Base-by-base conservation (phyloP, 2,329 filamentous ascomycete species). In the Penicillium vulpinum region DNA sequence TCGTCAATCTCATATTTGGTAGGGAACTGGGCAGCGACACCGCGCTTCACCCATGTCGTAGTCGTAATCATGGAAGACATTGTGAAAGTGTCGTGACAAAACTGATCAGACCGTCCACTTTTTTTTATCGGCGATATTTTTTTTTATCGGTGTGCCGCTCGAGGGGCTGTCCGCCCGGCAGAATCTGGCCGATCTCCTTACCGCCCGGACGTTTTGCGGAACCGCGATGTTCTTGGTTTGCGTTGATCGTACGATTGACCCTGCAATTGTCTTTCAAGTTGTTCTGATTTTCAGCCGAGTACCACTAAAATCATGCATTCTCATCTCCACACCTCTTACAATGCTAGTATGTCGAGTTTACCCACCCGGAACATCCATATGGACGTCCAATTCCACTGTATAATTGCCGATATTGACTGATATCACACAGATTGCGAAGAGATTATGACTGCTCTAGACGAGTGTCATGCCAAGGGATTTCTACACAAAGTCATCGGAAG, bases 381-480 rank as follows among this genome's bases (percentile, higher is more conserved):
- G 39, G 22, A 29, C 55, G 36, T 28, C 22, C 11, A 5, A 28
- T 49, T 21, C 16, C 31, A 5, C 18, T 51, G 9, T 9, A 33
- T 33, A 16, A 31, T 15, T 31, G 43, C 26, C 21, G 24, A 29
- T 43, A 57, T 50, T 62, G 58, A 59, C 22, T 28, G 26, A 18
- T 21, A 16, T 22, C n/a, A 38, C 38, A 45, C 50, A 99, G 94
- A 89, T 70, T 99, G 94, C 83, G 91, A 93, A 76, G 92, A 96
- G 66, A 86, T 99, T 74, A 96, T 97, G 86, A 88, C 82, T 49
- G 89, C 90, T 46, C 90, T 99, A 65, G 94, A 97, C 70, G 91
- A 97, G 80, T 99, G 94, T 79, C 94, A 99, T 73, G 89, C 90
- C 31, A 85, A 84, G 58, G 94, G 94, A 53, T 99, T 99, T 78